Evolutionary conservation across 2,329 filamentous ascomycete genomes (phyloP).

Genomic region (Thielaviopsis musarum): DNA sequence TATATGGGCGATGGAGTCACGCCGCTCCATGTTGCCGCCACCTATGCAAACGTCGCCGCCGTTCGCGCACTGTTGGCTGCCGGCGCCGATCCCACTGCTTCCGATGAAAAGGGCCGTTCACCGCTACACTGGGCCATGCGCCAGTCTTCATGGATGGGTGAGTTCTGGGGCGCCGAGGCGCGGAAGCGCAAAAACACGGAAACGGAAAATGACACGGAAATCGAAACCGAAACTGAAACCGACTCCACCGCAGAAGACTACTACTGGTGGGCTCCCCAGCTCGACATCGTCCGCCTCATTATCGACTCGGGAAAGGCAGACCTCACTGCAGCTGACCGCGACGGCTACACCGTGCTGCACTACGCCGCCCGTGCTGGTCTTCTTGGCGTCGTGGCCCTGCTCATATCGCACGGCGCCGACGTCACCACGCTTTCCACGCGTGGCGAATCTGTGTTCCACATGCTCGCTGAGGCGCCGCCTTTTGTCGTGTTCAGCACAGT

Average conservation of each 20-base stretch:
- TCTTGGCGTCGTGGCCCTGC: background rate
- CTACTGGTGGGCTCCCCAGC: constrained; percentile 2
- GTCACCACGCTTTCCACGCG: background rate
- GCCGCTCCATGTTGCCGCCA: constrained; percentile 1
- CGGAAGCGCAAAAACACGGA: background rate
- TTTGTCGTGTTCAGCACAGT: constrained; percentile 19
- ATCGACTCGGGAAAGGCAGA: background rate
- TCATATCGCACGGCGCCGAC: background rate
- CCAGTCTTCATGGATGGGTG: constrained; percentile 4
- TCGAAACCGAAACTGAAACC: background rate
- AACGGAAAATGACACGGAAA: background rate
- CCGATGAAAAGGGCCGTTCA: background rate
- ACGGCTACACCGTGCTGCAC: background rate
- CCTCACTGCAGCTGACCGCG: background rate
- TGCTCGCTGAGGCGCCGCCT: constrained; percentile 25
- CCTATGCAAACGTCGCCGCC: background rate
- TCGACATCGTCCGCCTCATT: background rate
- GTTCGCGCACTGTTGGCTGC: background rate
- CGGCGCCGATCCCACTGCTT: background rate
- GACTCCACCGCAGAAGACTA: background rate
- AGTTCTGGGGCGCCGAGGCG: constrained; percentile 1
- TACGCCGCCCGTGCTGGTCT: constrained; percentile 1
- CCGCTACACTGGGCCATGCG: constrained; percentile 6
- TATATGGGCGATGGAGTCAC: background rate
- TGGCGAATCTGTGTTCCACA: constrained; percentile 1